These are phyloP conservation scores for Exobasidium rhododendri DNA, from an alignment of 1,284 basidiomycete genomes.

Conservation along the genomic window DNA sequence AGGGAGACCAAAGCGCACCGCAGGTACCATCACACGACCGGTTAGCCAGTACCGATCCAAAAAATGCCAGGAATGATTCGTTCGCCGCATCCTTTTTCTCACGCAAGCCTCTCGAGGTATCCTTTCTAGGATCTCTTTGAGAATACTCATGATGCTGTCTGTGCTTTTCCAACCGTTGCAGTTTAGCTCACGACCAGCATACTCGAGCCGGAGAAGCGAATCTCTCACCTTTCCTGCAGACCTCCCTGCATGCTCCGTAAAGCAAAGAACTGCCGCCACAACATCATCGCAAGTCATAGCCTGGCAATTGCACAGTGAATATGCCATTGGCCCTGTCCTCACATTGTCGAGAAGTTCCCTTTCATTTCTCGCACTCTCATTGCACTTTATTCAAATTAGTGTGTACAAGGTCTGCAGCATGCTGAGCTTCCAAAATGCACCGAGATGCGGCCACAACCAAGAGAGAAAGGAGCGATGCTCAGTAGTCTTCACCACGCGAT, in stretches of 20 bases:
- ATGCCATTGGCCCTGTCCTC: not conserved
- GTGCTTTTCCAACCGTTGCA: not conserved
- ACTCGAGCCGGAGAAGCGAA: not conserved
- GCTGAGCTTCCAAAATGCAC: too few relatives aligned
- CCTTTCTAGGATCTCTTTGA: not conserved
- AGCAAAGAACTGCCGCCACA: not conserved
- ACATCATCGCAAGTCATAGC: not conserved
- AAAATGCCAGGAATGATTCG: not conserved
- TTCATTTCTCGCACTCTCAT: too few relatives aligned
- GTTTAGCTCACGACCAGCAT: not conserved
- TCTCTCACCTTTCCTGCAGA: not conserved
- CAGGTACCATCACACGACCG: too few relatives aligned
- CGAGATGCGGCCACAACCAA: too few relatives aligned
- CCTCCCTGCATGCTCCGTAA: not conserved
- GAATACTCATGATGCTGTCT: not conserved
- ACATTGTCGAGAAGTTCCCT: not conserved
- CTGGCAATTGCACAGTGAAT: not conserved
- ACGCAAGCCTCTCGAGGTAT: not conserved
- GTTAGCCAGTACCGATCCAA: too few relatives aligned
- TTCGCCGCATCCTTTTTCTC: not conserved
- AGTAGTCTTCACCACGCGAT: slow-evolving; percentile 85
- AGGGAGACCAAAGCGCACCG: too few relatives aligned
- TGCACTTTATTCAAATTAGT: too few relatives aligned
- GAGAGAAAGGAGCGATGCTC: not conserved
- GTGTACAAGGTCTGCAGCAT: too few relatives aligned